Evolutionary conservation across 75 land plant species (phyloP), one percentile per base, ranked within the genome.

Genomic region (Selaginella moellendorffii): DNA sequence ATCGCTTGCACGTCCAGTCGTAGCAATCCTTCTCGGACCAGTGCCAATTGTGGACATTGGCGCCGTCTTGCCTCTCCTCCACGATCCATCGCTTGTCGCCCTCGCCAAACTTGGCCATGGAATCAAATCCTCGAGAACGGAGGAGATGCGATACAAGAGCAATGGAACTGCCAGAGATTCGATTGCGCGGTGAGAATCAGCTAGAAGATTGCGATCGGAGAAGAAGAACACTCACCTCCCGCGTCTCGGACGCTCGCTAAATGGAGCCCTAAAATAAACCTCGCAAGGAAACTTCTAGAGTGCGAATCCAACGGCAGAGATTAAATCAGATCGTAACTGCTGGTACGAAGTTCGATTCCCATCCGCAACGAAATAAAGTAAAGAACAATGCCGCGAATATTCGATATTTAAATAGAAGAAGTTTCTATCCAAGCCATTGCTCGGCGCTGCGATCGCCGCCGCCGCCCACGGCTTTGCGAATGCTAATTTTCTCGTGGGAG

Each of bases 11-110:
- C 28, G 96, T 76, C 90, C 90, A 93, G 1, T 77, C 82, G 26
- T 85, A 70, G 75, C 98, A 93, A 64, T 93, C 77, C 52, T 81
- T 90, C 74, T 93, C 98, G 0, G 90, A 56, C 98, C 98, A 93
- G 83, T 93, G 98, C 98, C 98, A 93, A 77, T 93, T 85, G 75
- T 93, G 98, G 65, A 93, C 98, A 68, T 93, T 93, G 29, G 90
- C 65, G 5, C 98, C 98, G 71, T 93, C 98, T 0, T 86, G 63
- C 25, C 98, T 68, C 26, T 93, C 96, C 63, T 88, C 76, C 24
- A 93, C 98, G 65, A 93, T 93, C 98, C 98, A 93, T 23, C 98
- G 72, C 74, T 82, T 93, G 80, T 93, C 98, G 9, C 98, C 98
- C 64, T 85, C 98, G 52, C 98, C 98, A 69, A 76, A 85, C 68